phyloP scores from a whole-genome alignment of 352 stramenopile species.

The Hyaloperonospora arabidopsidis region DNA sequence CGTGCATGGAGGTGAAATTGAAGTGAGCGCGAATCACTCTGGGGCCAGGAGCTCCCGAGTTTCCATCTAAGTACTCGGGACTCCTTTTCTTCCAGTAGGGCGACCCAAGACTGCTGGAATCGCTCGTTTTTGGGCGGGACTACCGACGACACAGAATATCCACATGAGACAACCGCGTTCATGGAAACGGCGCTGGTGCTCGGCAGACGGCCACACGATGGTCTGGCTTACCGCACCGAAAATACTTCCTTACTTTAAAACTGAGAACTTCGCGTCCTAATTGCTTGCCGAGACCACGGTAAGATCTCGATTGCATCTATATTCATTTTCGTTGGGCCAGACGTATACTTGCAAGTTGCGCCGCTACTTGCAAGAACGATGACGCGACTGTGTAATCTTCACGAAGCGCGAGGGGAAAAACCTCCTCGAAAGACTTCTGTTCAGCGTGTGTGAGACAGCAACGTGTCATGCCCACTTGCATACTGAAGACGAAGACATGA shows the following conservation, averaged over 20 bases:
- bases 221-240: neutral
- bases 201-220: neutral
- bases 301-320: neutral
- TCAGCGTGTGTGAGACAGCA: neutral
- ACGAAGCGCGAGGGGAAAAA: no score
- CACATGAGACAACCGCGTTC: neutral
- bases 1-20: neutral
- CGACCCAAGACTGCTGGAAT: neutral
- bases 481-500: neutral
- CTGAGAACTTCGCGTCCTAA: neutral
- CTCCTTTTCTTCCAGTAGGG: neutral
- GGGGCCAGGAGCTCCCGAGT: neutral
- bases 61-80: neutral
- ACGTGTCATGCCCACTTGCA: neutral
- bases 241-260: neutral
- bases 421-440: no score
- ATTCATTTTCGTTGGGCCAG: no score
- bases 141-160: neutral
- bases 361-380: no score
- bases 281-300: neutral
- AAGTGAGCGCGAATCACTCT: neutral
- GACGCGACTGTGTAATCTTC: no score
- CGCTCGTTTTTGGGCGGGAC: neutral
- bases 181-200: neutral
- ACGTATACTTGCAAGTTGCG: no score